phyloP scores from a whole-genome alignment of 106 monocot species.

The Acorus calamus region DNA sequence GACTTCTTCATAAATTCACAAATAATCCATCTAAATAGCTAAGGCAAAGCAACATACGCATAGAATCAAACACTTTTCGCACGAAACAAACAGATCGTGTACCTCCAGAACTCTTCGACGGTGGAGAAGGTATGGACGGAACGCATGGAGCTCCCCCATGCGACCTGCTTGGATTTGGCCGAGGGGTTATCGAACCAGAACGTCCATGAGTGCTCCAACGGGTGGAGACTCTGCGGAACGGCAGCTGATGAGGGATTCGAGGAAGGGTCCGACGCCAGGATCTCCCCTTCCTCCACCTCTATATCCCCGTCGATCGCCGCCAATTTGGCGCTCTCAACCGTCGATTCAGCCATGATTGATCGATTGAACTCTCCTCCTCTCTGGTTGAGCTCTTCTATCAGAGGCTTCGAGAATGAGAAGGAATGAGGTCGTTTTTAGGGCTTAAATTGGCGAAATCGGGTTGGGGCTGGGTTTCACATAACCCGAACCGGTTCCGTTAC shows the following conservation, averaged over 20 bases:
- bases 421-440: no score
- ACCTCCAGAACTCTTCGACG: slow-evolving; percentile 94
- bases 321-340: neutral
- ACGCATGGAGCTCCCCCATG: slow-evolving; percentile 75
- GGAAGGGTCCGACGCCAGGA: slow-evolving; percentile 3
- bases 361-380: no score
- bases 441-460: no score
- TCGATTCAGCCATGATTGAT: slow-evolving; percentile 4
- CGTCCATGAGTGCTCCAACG: slow-evolving; percentile 78
- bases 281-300: slow-evolving; percentile 29
- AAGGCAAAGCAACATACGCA: no score
- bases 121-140: slow-evolving; percentile 71
- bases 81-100: neutral
- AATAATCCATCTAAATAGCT: no score
- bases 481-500: no score
- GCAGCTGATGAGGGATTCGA: neutral
- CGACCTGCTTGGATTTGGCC: slow-evolving; percentile 34
- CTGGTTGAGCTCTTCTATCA: no score
- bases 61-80: no score
- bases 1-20: no score
- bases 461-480: no score
- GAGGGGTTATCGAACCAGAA: slow-evolving; percentile 86
- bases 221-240: slow-evolving; percentile 21
- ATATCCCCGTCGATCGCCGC: slow-evolving; percentile 9
- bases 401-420: no score